These are phyloP conservation scores for Corymbia maculata DNA, from an alignment of 345 rosid genomes.

Conservation along the genomic window DNA sequence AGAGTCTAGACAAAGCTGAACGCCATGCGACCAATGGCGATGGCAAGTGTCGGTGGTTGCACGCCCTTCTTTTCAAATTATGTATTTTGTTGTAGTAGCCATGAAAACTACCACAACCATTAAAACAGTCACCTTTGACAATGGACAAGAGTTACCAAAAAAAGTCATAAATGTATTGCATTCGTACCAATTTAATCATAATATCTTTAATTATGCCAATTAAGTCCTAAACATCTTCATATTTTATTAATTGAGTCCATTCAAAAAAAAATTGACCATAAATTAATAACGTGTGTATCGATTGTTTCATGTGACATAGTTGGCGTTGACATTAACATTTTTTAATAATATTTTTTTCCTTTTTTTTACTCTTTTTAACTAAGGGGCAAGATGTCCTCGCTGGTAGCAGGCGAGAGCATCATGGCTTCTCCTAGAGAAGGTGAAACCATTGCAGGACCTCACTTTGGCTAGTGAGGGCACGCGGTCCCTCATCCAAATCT, in stretches of 20 bases:
- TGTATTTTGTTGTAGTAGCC: neutral
- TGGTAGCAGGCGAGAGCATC: fast-evolving
- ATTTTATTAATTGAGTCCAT: neutral
- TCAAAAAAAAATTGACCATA: neutral
- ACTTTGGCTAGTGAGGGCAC: neutral
- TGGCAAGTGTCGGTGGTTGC: too few species aligned
- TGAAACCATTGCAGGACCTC: fast-evolving
- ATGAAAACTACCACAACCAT: neutral
- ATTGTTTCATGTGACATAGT: fast-evolving
- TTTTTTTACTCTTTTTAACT: too few species aligned
- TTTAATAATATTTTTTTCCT: too few species aligned
- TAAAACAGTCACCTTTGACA: neutral
- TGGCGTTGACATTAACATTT: fast-evolving
- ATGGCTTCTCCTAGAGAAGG: neutral
- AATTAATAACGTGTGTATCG: too few species aligned
- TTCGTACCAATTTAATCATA: neutral
- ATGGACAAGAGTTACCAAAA: neutral
- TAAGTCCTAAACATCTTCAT: too few species aligned
- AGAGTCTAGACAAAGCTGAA: neutral
- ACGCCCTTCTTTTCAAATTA: neutral
- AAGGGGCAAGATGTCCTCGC: neutral
- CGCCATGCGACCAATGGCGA: neutral
- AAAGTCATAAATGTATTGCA: too few species aligned
- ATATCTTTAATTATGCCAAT: neutral
- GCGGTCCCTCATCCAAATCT: neutral